A percentile compares a stretch with the other conserved stretches of the same genome.
Conservation (phyloP, 2,329 filamentous ascomycete genomes). For the Cryphonectria carpinicola region DNA sequence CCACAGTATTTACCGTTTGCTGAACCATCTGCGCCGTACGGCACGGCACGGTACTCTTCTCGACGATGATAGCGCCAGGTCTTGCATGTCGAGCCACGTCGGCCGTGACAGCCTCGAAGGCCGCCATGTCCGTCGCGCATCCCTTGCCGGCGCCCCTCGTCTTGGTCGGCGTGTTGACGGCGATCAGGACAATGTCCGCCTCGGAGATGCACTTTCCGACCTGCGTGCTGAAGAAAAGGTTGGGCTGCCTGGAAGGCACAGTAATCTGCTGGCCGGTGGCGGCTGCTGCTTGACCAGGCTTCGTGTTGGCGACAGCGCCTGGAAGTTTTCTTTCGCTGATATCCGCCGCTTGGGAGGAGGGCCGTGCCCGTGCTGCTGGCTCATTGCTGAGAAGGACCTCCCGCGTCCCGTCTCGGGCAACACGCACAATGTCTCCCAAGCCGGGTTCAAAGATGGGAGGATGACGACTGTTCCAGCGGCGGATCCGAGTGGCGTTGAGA, state of each 20-base stretch:
- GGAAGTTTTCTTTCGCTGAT: not conserved
- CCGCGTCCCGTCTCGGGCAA: slow-evolving; percentile 62
- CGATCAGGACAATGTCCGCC: slow-evolving; percentile 75
- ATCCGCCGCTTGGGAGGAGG: not conserved
- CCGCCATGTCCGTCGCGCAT: slow-evolving; percentile 72
- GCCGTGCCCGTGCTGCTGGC: slow-evolving; percentile 25
- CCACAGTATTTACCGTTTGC: slow-evolving; percentile 60
- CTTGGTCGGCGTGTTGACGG: slow-evolving; percentile 82
- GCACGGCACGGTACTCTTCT: slow-evolving; percentile 82
- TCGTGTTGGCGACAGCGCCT: not conserved
- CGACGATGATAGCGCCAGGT: slow-evolving; percentile 73
- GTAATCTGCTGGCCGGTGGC: slow-evolving; percentile 9
- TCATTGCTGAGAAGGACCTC: slow-evolving; percentile 47
- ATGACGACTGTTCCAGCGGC: slow-evolving; percentile 72
- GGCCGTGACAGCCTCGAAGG: slow-evolving; percentile 70
- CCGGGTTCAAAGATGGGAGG: slow-evolving; percentile 79
- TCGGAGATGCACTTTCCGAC: slow-evolving; percentile 63
- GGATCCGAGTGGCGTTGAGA: slow-evolving; percentile 66
- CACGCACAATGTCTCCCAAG: slow-evolving; percentile 68
- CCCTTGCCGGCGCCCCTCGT: slow-evolving; percentile 70
- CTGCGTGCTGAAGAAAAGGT: slow-evolving; percentile 75
- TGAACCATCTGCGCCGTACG: slow-evolving; percentile 72
- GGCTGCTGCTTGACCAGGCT: not conserved
- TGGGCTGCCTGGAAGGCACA: slow-evolving; percentile 56
- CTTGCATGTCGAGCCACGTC: slow-evolving; percentile 70